These are phyloP conservation scores for Fusarium sterilihyphosum DNA, from an alignment of 2,329 filamentous ascomycete species.

Conservation along the genomic window DNA sequence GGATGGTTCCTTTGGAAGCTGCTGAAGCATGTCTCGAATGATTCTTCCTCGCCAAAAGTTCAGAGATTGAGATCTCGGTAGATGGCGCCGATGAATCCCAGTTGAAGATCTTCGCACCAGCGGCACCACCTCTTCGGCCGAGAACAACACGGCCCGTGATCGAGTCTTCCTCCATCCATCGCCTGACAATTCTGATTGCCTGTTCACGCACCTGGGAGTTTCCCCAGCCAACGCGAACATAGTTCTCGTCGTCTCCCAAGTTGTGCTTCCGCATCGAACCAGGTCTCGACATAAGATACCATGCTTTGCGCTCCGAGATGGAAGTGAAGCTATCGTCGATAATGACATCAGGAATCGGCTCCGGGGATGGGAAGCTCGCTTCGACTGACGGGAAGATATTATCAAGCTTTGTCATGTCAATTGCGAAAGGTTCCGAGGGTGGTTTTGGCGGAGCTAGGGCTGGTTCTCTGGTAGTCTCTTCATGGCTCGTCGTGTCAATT, in stretches of 20 bases:
- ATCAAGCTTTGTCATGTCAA: constrained; percentile 50
- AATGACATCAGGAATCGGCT: constrained; percentile 56
- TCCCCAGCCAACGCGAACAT: constrained; percentile 67
- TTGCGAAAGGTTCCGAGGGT: constrained; percentile 34
- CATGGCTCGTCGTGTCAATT: background rate
- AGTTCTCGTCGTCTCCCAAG: constrained; percentile 67
- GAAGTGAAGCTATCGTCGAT: constrained; percentile 63
- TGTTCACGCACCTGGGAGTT: constrained; percentile 64
- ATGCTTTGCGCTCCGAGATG: constrained; percentile 68
- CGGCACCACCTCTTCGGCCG: constrained; percentile 50
- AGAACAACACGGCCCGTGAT: constrained; percentile 60
- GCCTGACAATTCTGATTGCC: constrained; percentile 66
- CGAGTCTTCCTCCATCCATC: constrained; percentile 74
- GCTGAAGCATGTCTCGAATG: constrained; percentile 41
- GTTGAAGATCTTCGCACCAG: constrained; percentile 65
- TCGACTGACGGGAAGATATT: constrained; percentile 46
- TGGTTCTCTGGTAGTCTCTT: background rate
- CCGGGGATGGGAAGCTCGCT: constrained; percentile 43
- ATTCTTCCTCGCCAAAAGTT: constrained; percentile 46
- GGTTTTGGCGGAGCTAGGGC: background rate
- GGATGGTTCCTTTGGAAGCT: constrained; percentile 31
- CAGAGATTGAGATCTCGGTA: constrained; percentile 60
- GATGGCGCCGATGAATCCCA: constrained; percentile 66
- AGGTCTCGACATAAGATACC: constrained; percentile 71
- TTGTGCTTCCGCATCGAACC: constrained; percentile 68